phyloP scores from a whole-genome alignment of 345 rosid genomes.

The Populus euphratica region DNA sequence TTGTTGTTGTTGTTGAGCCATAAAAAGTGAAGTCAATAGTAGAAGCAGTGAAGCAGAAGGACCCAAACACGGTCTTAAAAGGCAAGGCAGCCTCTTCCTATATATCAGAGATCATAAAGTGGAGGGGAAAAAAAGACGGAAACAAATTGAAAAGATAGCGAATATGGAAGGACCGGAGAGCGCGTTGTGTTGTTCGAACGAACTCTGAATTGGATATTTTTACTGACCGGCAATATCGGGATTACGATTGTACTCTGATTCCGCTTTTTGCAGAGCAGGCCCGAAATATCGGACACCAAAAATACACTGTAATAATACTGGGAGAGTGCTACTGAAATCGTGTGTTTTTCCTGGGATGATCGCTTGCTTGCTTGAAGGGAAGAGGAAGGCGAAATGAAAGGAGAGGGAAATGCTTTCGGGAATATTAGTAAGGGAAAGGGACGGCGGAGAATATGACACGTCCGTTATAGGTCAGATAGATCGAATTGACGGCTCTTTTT shows the following conservation, averaged over 20 bases:
- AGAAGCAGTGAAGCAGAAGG: background rate
- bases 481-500: background rate
- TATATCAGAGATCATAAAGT: background rate
- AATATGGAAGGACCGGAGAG: background rate
- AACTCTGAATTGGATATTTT: background rate
- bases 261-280: background rate
- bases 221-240: background rate
- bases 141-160: background rate
- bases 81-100: background rate
- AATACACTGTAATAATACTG: background rate
- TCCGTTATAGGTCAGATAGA: background rate
- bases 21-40: background rate
- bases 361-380: background rate
- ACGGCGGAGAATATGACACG: background rate
- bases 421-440: background rate
- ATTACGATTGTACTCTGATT: background rate
- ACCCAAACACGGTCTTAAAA: slow-evolving; percentile 8
- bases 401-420: background rate
- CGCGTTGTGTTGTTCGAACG: background rate
- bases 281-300: background rate
- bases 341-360: background rate
- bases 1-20: background rate
- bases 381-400: background rate
- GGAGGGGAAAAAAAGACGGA: background rate
- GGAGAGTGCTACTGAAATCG: background rate